Evolutionary conservation across 352 stramenopile genomes (phyloP), one percentile per base, ranked within the genome.

Genomic region (Pythium aphanidermatum): DNA sequence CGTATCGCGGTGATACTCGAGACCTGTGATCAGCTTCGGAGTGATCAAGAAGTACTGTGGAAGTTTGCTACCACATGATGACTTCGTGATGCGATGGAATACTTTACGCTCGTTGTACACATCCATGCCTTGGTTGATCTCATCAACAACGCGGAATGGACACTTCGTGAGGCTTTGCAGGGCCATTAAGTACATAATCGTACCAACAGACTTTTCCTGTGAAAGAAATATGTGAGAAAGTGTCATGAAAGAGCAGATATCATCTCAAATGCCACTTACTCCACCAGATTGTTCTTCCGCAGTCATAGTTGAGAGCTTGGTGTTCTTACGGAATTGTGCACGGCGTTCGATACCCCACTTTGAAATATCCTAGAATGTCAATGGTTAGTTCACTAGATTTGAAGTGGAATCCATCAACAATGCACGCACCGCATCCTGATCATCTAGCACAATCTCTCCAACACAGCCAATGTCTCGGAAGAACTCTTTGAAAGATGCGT

Each of bases 171-270:
- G 58, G 32, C 68, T 91, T 51, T 95, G 83, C 4, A 95, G 67
- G 24, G 83, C 83, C 83, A 95, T 95, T 54, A 95, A 60, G 41
- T 95, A 95, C 81, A 95, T 92, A 51, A 92, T 95, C n/a, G 83
- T 95, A 28, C 81, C 81, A 5, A 95, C 83, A 25, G 81, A 89
- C 74, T 93, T 95, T 68, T 95, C 83, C 81, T 93, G 37, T 16
- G 41, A 13, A 5, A 51, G 19, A 43, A 19, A 21, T 6, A 34
- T n/a, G n/a, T 39, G 12, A 17, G n/a, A 21, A 47, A 17, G 2
- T 13, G 51, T 42, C 42, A 34, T 1, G 17, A 27, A 46, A 10
- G 19, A 27, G n/a, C n/a, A n/a, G n/a, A n/a, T n/a, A n/a, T 42
- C 37, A 3, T 42, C 43, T 50, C 4, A 16, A 46, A 9, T 33